Evolutionary conservation across 495 filamentous ascomycete genomes (phyloP).

Genomic region (Aspergillus haitiensis): DNA sequence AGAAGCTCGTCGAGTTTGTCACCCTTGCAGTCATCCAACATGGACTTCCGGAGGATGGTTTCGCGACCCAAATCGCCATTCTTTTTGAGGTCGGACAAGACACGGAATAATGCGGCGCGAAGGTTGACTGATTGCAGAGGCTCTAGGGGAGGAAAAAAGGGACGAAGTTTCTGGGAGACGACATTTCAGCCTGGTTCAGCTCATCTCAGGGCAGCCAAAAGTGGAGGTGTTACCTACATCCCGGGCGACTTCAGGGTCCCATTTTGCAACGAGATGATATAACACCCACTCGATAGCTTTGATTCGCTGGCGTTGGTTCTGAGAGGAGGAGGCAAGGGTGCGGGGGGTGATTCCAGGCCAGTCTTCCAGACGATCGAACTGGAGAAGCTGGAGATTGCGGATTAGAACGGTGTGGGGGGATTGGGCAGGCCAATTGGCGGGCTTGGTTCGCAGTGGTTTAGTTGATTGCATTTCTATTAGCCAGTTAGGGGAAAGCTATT

Average conservation of each 20-base stretch:
- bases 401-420: constrained; percentile 68
- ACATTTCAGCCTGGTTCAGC: constrained; percentile 20
- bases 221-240: constrained; percentile 48
- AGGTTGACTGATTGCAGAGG: constrained; percentile 86
- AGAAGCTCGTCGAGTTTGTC: constrained; percentile 79
- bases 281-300: constrained; percentile 81
- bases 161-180: constrained; percentile 68
- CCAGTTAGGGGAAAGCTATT: constrained; percentile 10
- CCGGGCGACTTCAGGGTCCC: constrained; percentile 70
- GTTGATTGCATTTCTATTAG: constrained; percentile 35
- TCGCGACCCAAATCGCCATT: constrained; percentile 78
- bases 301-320: constrained; percentile 76
- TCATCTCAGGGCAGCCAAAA: constrained; percentile 9
- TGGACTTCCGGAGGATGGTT: constrained; percentile 76
- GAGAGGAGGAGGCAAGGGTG: constrained; percentile 65
- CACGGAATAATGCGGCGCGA: constrained; percentile 77
- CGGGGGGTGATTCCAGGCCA: constrained; percentile 70
- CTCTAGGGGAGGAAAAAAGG: constrained; percentile 85
- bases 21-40: constrained; percentile 89
- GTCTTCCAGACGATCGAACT: constrained; percentile 70
- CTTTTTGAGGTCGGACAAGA: constrained; percentile 79
- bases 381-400: constrained; percentile 75
- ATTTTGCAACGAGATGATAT: constrained; percentile 77
- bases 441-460: constrained; percentile 36
- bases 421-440: constrained; percentile 42